A percentile compares a stretch with the other conserved stretches of the same genome.
These are phyloP conservation scores for Cyberlindnera suaveolens DNA, from an alignment of 805 yeast genomes.

Conservation along the genomic window DNA sequence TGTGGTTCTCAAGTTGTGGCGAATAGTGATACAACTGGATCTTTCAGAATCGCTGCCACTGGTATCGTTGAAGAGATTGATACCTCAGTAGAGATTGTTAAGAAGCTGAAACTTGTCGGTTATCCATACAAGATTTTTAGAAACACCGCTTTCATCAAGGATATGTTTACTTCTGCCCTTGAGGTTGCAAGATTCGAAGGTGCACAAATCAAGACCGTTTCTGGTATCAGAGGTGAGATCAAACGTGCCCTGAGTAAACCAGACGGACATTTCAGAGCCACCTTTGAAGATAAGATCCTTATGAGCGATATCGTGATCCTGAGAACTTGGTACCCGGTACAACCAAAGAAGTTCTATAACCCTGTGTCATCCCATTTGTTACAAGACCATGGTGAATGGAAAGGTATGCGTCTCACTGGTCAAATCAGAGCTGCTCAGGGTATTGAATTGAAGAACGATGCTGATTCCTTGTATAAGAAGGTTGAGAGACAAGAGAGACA, in stretches of 20 bases:
- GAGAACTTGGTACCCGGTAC: conserved; percentile 96
- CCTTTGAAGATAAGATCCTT: conserved; percentile 91
- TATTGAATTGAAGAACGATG: conserved; percentile 53
- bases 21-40: conserved; percentile 75
- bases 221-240: conserved; percentile 96
- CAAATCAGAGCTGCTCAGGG: conserved; percentile 76
- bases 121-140: conserved; percentile 89
- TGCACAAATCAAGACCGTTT: conserved; percentile 91
- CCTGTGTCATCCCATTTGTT: conserved; percentile 90
- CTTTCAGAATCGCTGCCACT: conserved; percentile 93
- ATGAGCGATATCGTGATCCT: conserved; percentile 85
- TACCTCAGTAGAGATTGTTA: conserved; percentile 83
- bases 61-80: conserved; percentile 95
- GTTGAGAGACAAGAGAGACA: conserved; percentile 79
- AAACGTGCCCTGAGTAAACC: conserved; percentile 91
- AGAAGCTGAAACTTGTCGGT: conserved; percentile 92
- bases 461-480: conserved; percentile 52
- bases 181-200: conserved; percentile 99
- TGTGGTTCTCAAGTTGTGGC: conserved; percentile 92
- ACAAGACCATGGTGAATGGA: conserved; percentile 78
- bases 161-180: conserved; percentile 86
- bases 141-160: conserved; percentile 95
- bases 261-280: conserved; percentile 93
- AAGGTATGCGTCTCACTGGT: conserved; percentile 95
- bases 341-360: conserved; percentile 84